Conservation (phyloP, 139 green algal genomes). For the Ulvella scutata region DNA sequence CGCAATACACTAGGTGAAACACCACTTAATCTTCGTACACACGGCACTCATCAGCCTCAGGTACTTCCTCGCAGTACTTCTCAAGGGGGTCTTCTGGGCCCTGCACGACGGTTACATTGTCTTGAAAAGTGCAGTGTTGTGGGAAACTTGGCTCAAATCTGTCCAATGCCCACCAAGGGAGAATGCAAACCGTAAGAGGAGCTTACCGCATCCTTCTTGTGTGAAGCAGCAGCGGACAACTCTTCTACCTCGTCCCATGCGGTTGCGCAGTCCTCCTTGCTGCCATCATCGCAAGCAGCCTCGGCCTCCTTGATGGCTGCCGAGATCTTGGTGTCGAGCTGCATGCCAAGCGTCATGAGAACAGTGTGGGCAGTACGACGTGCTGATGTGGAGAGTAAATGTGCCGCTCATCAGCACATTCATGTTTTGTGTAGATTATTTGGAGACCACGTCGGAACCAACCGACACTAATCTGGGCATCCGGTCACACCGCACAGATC, state of each 20-base stretch:
- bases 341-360: too few species aligned
- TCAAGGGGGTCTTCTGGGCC: slow-evolving; percentile 30
- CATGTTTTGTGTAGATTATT: too few species aligned
- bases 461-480: too few species aligned
- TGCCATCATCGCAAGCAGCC: not conserved
- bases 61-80: slow-evolving; percentile 39
- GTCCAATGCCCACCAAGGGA: too few species aligned
- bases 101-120: not conserved
- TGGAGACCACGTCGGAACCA: too few species aligned
- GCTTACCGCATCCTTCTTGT: slow-evolving; percentile 12
- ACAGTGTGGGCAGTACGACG: too few species aligned
- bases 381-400: too few species aligned
- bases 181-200: not conserved
- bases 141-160: not conserved
- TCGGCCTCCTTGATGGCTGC: not conserved
- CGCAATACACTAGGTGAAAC: too few species aligned
- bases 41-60: slow-evolving; percentile 50
- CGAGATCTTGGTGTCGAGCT: not conserved
- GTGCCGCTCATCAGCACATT: too few species aligned
- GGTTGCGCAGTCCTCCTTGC: slow-evolving; percentile 6
- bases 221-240: slow-evolving; percentile 13
- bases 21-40: slow-evolving; percentile 22
- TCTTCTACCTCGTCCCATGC: slow-evolving; percentile 25
- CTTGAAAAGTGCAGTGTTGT: not conserved
- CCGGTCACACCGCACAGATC: too few species aligned